Base-by-base conservation (phyloP, 2,329 filamentous ascomycete genomes). In the Fusarium sp. region DNA sequence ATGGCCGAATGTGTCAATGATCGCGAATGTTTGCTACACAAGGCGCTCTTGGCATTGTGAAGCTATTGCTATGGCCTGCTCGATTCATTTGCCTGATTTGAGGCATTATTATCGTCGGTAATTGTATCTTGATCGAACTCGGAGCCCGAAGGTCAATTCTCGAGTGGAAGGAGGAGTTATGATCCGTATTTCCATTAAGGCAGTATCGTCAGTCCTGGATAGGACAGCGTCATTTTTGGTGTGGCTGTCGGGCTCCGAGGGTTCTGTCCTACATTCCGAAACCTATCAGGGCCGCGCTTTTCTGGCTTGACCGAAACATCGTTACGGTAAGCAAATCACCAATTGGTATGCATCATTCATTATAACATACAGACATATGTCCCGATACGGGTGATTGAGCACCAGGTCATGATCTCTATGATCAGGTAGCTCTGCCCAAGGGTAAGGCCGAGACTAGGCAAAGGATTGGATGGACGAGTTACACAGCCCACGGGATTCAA, bases 401-500 rank as follows among this genome's bases (percentile, higher is more conserved):
- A n/a, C 1, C 10, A 37, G 3, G 9, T 11, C 18, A 37, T 2
- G 16, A 4, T 4, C 9, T 10, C 18, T 7, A 11, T n/a, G 18
- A 37, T 37, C 18, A 2, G 5, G 34, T n/a, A n/a, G 34, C 34
- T 14, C 6, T 30, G 13, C 29, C 29, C 13, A 30, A 13, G 29
- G 3, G 29, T 13, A 29, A 29, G 11, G 11, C 25, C 20, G 20
- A 20, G 29, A 14, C 13, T 7, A 30, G 29, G 2, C 29, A 13
- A 14, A 7, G 2, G 13, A 32, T 16, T 16, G 30, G 30, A 32
- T 32, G 30, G 0, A 1, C 3, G 13, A 16, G 30, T 32, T 16
- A 32, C 30, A 32, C 29, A 30, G 29, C 1, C 27, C 3, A 2
- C 27, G 2, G 2, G 0, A 29, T 2, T 11, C 3, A 27, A 2